phyloP scores from a whole-genome alignment of 2,329 filamentous ascomycete genomes.

The Aspergillus texensis region DNA sequence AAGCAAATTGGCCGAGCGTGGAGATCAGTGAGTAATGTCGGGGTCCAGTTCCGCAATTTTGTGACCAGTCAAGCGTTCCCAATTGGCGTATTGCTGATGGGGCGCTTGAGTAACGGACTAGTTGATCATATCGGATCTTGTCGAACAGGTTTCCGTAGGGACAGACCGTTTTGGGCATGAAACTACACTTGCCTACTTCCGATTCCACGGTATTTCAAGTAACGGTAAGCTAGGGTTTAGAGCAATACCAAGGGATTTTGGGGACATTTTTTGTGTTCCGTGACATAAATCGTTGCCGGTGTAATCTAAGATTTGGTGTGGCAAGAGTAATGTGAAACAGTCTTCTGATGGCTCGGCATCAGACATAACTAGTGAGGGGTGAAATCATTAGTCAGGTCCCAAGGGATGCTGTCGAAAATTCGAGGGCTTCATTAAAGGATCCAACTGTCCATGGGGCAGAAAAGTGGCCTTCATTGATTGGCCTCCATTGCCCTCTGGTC shows the following conservation, averaged over 20 bases:
- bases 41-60: constrained; percentile 8
- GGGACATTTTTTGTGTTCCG: background rate
- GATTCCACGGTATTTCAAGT: background rate
- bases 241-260: background rate
- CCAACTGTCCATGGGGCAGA: constrained; percentile 4
- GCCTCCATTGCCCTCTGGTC: background rate
- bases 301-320: background rate
- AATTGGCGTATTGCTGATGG: constrained; percentile 6
- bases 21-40: constrained; percentile 12
- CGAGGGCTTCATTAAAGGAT: background rate
- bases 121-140: background rate
- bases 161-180: background rate
- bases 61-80: constrained; percentile 13
- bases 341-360: constrained; percentile 1
- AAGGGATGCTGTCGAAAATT: background rate
- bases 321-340: background rate
- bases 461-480: constrained; percentile 20
- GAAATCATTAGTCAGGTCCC: background rate
- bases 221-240: background rate
- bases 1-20: background rate
- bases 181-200: background rate
- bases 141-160: background rate
- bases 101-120: constrained; percentile 1
- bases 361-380: background rate
- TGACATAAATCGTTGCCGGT: background rate